phyloP scores from a whole-genome alignment of 768 basidiomycete species.

The Kwoniella europaea region DNA sequence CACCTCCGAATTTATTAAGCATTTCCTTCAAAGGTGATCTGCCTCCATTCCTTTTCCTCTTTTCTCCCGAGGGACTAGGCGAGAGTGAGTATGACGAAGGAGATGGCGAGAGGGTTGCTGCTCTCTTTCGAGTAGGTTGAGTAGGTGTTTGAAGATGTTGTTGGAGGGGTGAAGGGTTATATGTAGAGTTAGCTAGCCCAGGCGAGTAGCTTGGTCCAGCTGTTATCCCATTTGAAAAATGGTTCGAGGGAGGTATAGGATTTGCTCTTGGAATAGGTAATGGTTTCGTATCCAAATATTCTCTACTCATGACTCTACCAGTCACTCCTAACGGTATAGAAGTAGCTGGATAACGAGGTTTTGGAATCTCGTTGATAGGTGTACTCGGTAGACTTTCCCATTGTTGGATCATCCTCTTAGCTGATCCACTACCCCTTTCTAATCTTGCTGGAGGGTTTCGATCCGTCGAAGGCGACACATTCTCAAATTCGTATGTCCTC shows the following conservation, averaged over 20 bases:
- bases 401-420: slow-evolving; percentile 48
- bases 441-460: slow-evolving; percentile 22
- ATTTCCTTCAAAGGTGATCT: slow-evolving; percentile 51
- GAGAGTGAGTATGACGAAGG: slow-evolving; percentile 41
- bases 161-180: slow-evolving; percentile 41
- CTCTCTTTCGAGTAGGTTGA: slow-evolving; percentile 21
- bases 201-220: slow-evolving; percentile 20
- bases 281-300: slow-evolving; percentile 49
- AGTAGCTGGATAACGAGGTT: slow-evolving; percentile 8
- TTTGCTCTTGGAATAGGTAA: slow-evolving; percentile 34
- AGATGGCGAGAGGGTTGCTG: slow-evolving; percentile 37
- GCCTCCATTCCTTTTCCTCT: slow-evolving; percentile 28
- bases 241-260: slow-evolving; percentile 21
- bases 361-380: slow-evolving; percentile 9
- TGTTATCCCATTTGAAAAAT: not conserved
- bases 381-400: slow-evolving; percentile 40
- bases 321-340: slow-evolving; percentile 9
- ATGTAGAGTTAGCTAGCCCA: slow-evolving; percentile 12
- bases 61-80: slow-evolving; percentile 37
- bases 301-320: slow-evolving; percentile 34
- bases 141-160: slow-evolving; percentile 48
- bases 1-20: slow-evolving; percentile 44
- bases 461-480: not conserved
- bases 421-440: slow-evolving; percentile 42
- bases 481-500: slow-evolving; percentile 21